Base-by-base conservation (phyloP, 768 basidiomycete species). In the Collybia sp. region DNA sequence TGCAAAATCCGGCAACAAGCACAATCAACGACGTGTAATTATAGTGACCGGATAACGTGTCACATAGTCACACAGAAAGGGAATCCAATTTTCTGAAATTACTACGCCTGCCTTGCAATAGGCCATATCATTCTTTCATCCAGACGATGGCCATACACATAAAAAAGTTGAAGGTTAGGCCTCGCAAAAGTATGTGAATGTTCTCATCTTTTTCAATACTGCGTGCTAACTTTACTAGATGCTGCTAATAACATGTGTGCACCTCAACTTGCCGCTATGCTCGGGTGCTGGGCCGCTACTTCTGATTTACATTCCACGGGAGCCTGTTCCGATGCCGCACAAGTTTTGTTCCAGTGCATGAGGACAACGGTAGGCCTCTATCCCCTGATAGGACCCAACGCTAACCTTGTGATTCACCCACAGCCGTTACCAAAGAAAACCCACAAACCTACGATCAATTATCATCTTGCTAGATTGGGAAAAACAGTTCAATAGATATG, bases 231-330 rank as follows among this genome's bases (percentile, higher is more conserved):
- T 31, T 48, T 40, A 44, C 20, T 55, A 81, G 79, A 67, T 48
- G 62, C 66, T 30, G 63, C 71, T 40, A 66, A 67, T 17, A 76
- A 75, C 47, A 72, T 84, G 59, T 88, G 87, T 60, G 79, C 77
- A 5, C 62, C 77, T 20, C 82, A 91, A 62, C 74, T 93, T 46
- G 74, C 82, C 13, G 67, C 77, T 38, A 87, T 94, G 87, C 79
- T 94, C 30, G 80, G 82, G 31, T 94, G 91, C 63, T 93, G 88
- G 89, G 87, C 91, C 19, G 85, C 85, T 12, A 76, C 76, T 6
- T 64, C 69, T 12, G 90, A 93, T 61, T 50, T 83, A 31, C 69
- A 72, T 43, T 79, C 80, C 11, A 66, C 68, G 4, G 64, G 61
- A 1, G 60, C 66, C 12, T 94, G 91, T 60, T 69, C 75, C 53